A percentile compares a stretch with the other conserved stretches of the same genome.
Evolutionary conservation across 1,284 basidiomycete genomes (phyloP).

Genomic region (Rhizopogon hawkerae): DNA sequence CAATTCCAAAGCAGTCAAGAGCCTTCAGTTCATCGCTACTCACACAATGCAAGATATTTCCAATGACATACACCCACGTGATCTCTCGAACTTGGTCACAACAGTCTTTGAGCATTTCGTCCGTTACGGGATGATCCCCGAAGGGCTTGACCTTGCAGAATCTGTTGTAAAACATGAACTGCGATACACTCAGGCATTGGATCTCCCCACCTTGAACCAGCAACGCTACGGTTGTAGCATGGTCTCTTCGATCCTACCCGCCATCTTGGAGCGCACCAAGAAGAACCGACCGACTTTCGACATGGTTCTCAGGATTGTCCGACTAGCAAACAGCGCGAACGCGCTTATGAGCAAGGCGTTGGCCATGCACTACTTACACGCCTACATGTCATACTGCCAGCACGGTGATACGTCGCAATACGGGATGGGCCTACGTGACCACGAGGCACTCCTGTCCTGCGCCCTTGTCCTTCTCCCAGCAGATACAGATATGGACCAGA

Average conservation of each 20-base stretch:
- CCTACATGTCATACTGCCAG: slow-evolving; percentile 23
- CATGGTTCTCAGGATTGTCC: not conserved
- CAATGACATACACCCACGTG: not conserved
- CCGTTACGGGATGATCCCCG: slow-evolving; percentile 1
- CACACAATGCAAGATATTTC: not conserved
- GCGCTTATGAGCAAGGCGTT: slow-evolving; percentile 5
- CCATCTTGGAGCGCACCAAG: not conserved
- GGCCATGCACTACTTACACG: slow-evolving; percentile 18
- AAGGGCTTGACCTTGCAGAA: slow-evolving; percentile 6
- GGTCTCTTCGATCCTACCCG: no score
- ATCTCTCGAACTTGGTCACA: not conserved
- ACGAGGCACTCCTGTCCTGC: slow-evolving; percentile 24
- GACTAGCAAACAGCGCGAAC: not conserved
- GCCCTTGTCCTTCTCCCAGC: slow-evolving; percentile 19
- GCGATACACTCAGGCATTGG: no score
- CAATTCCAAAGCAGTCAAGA: slow-evolving; percentile 11
- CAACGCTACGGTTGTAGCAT: no score
- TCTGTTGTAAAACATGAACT: no score
- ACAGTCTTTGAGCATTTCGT: slow-evolving; percentile 2
- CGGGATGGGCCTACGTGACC: slow-evolving; percentile 19
- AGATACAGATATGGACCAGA: slow-evolving; percentile 4
- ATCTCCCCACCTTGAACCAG: no score
- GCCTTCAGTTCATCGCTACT: slow-evolving; percentile 23
- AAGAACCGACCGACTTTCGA: not conserved
- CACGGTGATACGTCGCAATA: slow-evolving; percentile 12